These are phyloP conservation scores for Porcisia hertigi DNA, from an alignment of 208 protist genomes.

Conservation along the genomic window DNA sequence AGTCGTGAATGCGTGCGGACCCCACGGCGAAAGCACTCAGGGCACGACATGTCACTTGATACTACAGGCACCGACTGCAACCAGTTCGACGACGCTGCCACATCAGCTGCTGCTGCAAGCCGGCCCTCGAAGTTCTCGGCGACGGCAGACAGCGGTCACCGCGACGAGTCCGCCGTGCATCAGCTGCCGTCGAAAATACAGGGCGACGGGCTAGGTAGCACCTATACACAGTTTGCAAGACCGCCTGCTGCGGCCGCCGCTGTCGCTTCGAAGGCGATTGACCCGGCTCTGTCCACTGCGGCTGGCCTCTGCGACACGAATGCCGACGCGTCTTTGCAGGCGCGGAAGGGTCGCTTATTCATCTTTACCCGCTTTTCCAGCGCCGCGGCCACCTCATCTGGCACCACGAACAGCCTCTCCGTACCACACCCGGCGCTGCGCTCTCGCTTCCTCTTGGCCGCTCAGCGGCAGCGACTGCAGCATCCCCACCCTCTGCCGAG, in stretches of 20 bases:
- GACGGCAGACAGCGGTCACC: not conserved
- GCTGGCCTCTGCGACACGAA: not conserved
- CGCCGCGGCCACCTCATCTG: not conserved
- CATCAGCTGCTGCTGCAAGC: not conserved
- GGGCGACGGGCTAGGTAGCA: not conserved
- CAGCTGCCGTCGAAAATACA: not conserved
- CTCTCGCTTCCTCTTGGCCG: slow-evolving; percentile 8
- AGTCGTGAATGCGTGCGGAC: not conserved
- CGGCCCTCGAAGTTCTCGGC: not conserved
- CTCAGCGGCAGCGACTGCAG: slow-evolving; percentile 2
- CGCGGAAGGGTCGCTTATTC: not conserved
- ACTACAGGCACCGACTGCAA: not conserved
- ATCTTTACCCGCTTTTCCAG: not conserved
- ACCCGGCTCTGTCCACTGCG: not conserved
- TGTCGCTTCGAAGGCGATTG: not conserved
- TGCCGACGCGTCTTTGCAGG: not conserved
- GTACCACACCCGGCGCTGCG: slow-evolving; percentile 9
- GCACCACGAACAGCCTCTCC: not conserved
- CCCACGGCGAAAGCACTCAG: not conserved
- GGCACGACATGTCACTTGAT: not conserved
- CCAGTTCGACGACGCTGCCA: not conserved
- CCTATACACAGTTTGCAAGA: not conserved
- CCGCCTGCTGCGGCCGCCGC: not conserved
- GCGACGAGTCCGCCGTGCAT: not conserved
- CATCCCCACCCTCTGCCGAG: not conserved